Evolutionary conservation across 345 rosid genomes (phyloP).

Genomic region (Arabidopsis thaliana): TAIR10.1 NC_003075.7:12454001-12454500

Average conservation of each 20-base stretch:
- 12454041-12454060: conserved; percentile 43
- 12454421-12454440: conserved; percentile 64
- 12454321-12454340: conserved; percentile 93
- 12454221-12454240: not conserved
- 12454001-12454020: conserved; percentile 47
- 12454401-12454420: conserved; percentile 80
- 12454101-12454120: conserved; percentile 57
- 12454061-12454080: conserved; percentile 60
- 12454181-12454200: conserved; percentile 66
- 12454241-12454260: not conserved
- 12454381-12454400: conserved; percentile 70
- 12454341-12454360: conserved; percentile 93
- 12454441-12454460: conserved; percentile 86
- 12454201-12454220: not conserved
- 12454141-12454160: conserved; percentile 74
- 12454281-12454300: not conserved
- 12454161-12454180: conserved; percentile 51
- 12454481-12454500: conserved; percentile 96
- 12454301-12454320: conserved; percentile 45
- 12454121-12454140: conserved; percentile 55
- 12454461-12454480: conserved; percentile 92
- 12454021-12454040: conserved; percentile 46
- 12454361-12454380: conserved; percentile 66
- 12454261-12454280: not conserved
- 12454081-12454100: conserved; percentile 58